phyloP scores from a whole-genome alignment of 352 stramenopile species.

The Phytophthora hybrid region DNA sequence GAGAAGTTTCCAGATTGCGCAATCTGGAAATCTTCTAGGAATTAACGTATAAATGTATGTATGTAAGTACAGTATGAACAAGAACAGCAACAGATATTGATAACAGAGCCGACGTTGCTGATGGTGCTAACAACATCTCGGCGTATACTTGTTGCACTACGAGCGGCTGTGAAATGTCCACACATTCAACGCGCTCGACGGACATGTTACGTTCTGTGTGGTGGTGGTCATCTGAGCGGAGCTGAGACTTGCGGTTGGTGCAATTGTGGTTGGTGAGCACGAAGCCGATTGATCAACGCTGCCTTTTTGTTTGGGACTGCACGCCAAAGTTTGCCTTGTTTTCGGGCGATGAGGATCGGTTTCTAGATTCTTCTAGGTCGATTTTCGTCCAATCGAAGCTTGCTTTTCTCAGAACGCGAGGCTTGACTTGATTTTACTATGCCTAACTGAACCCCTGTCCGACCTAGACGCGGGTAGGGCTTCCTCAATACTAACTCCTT shows the following conservation, averaged over 20 bases:
- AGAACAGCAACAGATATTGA: neutral
- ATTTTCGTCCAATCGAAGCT: conserved; percentile 14
- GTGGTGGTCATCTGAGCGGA: neutral
- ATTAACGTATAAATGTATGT: too few relatives aligned
- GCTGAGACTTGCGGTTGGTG: neutral
- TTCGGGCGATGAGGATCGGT: neutral
- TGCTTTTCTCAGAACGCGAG: conserved; percentile 30
- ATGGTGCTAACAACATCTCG: neutral
- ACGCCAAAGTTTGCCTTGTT: neutral
- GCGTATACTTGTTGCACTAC: neutral
- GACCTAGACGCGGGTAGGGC: conserved; percentile 12
- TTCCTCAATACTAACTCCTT: neutral
- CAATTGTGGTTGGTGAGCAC: neutral
- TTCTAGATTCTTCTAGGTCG: conserved; percentile 2
- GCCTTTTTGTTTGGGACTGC: neutral
- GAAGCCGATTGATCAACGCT: neutral
- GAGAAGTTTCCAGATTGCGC: neutral
- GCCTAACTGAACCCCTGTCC: conserved; percentile 17
- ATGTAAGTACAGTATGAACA: neutral
- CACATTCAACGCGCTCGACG: neutral
- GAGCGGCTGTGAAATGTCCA: neutral
- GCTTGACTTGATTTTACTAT: conserved; percentile 12
- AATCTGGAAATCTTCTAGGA: neutral
- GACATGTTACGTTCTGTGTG: neutral
- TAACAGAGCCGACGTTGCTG: too few relatives aligned